These are phyloP conservation scores for Talaromyces sp. DNA, from an alignment of 2,329 filamentous ascomycete species.

Conservation along the genomic window DNA sequence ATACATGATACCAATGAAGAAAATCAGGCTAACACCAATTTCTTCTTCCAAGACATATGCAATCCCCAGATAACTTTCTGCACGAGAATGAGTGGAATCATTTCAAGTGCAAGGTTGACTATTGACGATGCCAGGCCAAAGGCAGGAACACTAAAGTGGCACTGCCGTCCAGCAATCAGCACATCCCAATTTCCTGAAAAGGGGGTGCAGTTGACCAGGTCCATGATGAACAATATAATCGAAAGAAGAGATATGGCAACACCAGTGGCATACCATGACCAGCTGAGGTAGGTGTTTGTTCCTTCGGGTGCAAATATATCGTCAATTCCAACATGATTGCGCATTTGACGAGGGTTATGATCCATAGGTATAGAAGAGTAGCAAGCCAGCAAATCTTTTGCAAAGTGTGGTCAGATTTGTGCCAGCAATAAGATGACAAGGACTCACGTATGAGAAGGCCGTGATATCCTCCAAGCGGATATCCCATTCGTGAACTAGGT, in stretches of 20 bases:
- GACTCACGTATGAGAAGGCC: conserved; percentile 29
- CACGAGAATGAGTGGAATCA: conserved; percentile 36
- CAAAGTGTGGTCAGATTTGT: neutral
- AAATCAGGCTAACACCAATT: conserved; percentile 34
- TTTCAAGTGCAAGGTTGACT: conserved; percentile 36
- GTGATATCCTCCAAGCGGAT: conserved; percentile 31
- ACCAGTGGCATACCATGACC: neutral
- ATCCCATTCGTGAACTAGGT: conserved; percentile 41
- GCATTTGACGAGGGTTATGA: conserved; percentile 10
- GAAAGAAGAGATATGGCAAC: conserved; percentile 6
- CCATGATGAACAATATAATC: neutral
- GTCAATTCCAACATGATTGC: conserved; percentile 11
- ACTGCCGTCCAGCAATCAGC: neutral
- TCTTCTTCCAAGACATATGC: conserved; percentile 33
- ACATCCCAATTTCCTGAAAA: conserved; percentile 2
- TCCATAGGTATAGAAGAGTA: conserved; percentile 5
- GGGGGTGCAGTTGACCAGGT: conserved; percentile 8
- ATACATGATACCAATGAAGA: conserved; percentile 36
- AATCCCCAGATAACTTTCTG: conserved; percentile 39
- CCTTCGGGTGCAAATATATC: neutral
- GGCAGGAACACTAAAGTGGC: conserved; percentile 6
- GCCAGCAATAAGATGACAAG: neutral
- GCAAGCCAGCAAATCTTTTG: conserved; percentile 7
- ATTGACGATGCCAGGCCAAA: conserved; percentile 31
- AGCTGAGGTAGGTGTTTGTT: neutral